Evolutionary conservation across 1,284 basidiomycete genomes (phyloP).

Genomic region (Cerioporus squamosus): DNA sequence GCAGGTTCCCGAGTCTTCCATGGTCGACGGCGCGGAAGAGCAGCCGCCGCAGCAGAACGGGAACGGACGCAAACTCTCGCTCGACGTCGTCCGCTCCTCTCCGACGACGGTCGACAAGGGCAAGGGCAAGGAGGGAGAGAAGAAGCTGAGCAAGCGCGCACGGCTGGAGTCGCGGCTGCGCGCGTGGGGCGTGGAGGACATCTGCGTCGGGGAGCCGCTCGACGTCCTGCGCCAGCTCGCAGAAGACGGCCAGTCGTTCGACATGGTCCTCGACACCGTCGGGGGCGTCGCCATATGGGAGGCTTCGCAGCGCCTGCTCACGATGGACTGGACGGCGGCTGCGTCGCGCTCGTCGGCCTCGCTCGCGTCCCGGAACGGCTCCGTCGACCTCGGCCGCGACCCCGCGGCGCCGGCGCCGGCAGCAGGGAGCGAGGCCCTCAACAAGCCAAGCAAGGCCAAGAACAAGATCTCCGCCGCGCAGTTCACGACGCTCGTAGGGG

Average conservation of each 20-base stretch:
- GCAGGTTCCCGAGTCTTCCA: constrained; percentile 59
- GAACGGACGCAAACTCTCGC: constrained; percentile 12
- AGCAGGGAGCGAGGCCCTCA: neutral
- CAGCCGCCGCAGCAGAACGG: constrained; percentile 8
- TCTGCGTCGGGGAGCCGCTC: constrained; percentile 62
- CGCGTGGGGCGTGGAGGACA: constrained; percentile 68
- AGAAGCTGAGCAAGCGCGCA: constrained; percentile 22
- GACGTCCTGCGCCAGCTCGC: constrained; percentile 57
- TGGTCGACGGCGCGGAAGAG: constrained; percentile 24
- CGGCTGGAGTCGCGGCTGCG: constrained; percentile 58
- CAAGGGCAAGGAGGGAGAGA: constrained; percentile 12
- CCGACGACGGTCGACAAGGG: constrained; percentile 16
- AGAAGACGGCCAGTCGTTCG: constrained; percentile 65
- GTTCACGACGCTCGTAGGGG: constrained; percentile 80
- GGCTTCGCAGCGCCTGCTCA: constrained; percentile 65
- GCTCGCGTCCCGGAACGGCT: constrained; percentile 16
- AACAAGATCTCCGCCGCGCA: constrained; percentile 42
- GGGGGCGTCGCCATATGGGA: constrained; percentile 81
- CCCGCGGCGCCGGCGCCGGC: neutral
- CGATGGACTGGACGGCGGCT: constrained; percentile 24
- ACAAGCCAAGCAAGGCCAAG: constrained; percentile 25
- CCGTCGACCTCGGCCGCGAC: constrained; percentile 12
- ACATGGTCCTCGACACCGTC: constrained; percentile 80
- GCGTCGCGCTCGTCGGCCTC: constrained; percentile 22
- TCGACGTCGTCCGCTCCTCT: constrained; percentile 10